phyloP scores from a whole-genome alignment of 768 basidiomycete species.

The Tephrocybe sp. region DNA sequence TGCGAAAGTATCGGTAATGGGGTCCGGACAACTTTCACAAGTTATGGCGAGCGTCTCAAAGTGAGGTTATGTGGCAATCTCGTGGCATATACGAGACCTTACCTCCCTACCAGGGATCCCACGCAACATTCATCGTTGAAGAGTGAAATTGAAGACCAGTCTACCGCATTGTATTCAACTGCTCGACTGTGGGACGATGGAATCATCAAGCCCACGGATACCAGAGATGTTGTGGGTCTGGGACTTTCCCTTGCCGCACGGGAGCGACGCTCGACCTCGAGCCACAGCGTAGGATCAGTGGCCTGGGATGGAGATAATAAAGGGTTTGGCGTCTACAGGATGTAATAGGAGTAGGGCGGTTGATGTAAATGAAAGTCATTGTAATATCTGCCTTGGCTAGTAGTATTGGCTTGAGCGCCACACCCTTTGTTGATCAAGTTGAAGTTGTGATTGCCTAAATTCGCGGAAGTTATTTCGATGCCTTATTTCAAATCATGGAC shows the following conservation, averaged over 20 bases:
- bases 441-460: no score
- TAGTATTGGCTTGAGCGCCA: no score
- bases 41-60: constrained; percentile 91
- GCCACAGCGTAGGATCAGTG: constrained; percentile 26
- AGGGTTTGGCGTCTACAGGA: constrained; percentile 90
- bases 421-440: no score
- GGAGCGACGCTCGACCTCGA: constrained; percentile 25
- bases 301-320: constrained; percentile 73
- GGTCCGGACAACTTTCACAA: constrained; percentile 87
- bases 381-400: no score
- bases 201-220: constrained; percentile 87
- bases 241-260: constrained; percentile 79
- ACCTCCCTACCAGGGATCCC: constrained; percentile 86
- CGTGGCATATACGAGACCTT: not conserved
- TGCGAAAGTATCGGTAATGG: constrained; percentile 95
- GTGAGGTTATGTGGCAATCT: constrained; percentile 32
- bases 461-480: no score
- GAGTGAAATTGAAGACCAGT: constrained; percentile 85
- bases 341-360: constrained; percentile 44
- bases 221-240: constrained; percentile 83
- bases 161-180: constrained; percentile 83
- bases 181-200: constrained; percentile 96
- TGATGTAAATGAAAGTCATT: no score
- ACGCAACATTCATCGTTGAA: constrained; percentile 73
- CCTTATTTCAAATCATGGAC: no score